A percentile compares a stretch with the other conserved stretches of the same genome.
Conservation (phyloP, 1,139 yeast species). For the Candida dubliniensis region DNA sequence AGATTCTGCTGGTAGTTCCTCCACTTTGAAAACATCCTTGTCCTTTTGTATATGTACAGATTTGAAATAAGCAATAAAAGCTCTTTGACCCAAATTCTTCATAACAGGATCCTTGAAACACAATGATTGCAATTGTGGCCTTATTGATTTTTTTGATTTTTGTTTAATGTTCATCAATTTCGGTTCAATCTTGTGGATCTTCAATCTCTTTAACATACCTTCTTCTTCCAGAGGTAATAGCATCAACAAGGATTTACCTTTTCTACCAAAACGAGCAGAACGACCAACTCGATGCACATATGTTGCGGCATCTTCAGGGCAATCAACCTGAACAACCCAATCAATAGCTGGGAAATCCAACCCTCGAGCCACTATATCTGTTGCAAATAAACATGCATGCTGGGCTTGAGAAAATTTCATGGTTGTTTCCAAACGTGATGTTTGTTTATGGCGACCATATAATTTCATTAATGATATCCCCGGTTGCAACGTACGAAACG, state of each 20-base stretch:
- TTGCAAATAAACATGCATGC: slow-evolving; percentile 86
- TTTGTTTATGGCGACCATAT: slow-evolving; percentile 95
- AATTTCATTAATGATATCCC: slow-evolving; percentile 91
- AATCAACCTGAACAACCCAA: slow-evolving; percentile 95
- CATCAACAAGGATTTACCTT: slow-evolving; percentile 83
- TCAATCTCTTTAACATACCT: slow-evolving; percentile 67
- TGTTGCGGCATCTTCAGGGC: slow-evolving; percentile 94
- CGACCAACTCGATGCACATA: slow-evolving; percentile 97
- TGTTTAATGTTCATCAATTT: slow-evolving; percentile 74
- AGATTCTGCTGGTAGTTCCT: slow-evolving; percentile 74
- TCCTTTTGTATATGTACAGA: slow-evolving; percentile 86
- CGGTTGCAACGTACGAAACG: slow-evolving; percentile 89
- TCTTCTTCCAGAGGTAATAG: slow-evolving; percentile 81
- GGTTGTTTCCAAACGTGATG: slow-evolving; percentile 87
- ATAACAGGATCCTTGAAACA: slow-evolving; percentile 91
- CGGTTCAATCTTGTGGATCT: slow-evolving; percentile 64
- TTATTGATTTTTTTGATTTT: slow-evolving; percentile 74
- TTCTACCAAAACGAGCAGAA: slow-evolving; percentile 89
- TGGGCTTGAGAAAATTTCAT: slow-evolving; percentile 83
- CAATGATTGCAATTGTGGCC: slow-evolving; percentile 81
- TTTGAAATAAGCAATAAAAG: slow-evolving; percentile 85
- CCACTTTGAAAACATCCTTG: slow-evolving; percentile 78
- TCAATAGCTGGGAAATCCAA: slow-evolving; percentile 96
- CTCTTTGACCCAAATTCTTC: slow-evolving; percentile 92
- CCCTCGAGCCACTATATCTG: slow-evolving; percentile 97